Evolutionary conservation across 805 yeast species (phyloP).

Genomic region (Wickerhamiella azymoides): DNA sequence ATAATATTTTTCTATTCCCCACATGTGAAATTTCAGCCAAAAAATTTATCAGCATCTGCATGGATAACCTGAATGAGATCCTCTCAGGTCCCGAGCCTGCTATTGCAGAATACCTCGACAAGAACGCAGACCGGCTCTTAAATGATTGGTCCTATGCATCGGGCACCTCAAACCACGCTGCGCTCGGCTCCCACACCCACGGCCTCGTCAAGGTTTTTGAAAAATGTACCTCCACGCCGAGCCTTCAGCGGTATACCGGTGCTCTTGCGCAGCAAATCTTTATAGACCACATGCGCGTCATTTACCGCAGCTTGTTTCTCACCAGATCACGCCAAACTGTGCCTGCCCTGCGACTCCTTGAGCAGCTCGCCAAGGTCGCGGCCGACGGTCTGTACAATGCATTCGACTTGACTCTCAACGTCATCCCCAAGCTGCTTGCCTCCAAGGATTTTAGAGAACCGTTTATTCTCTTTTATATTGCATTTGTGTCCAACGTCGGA

Average conservation of each 20-base stretch:
- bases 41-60: neutral
- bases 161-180: conserved; percentile 16
- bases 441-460: conserved; percentile 45
- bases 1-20: too few species aligned
- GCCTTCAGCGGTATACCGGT: conserved; percentile 6
- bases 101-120: neutral
- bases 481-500: conserved; percentile 36
- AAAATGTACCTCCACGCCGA: neutral
- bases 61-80: neutral
- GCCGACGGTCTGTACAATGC: conserved; percentile 44
- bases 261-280: conserved; percentile 40
- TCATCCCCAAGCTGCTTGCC: conserved; percentile 45
- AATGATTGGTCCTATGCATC: conserved; percentile 20
- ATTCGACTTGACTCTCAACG: conserved; percentile 54
- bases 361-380: conserved; percentile 36
- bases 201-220: conserved; percentile 13
- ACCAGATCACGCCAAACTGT: conserved; percentile 44
- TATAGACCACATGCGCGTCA: conserved; percentile 40
- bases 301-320: conserved; percentile 54
- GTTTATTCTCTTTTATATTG: conserved; percentile 49
- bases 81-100: neutral
- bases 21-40: neutral
- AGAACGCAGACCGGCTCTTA: conserved; percentile 7
- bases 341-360: conserved; percentile 47
- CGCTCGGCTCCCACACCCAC: conserved; percentile 14